Percentiles rank a stretch among this genome's conserved stretches.
Conservation (phyloP, 129 eudicot genomes). For the Pittosporum tobira region DNA sequence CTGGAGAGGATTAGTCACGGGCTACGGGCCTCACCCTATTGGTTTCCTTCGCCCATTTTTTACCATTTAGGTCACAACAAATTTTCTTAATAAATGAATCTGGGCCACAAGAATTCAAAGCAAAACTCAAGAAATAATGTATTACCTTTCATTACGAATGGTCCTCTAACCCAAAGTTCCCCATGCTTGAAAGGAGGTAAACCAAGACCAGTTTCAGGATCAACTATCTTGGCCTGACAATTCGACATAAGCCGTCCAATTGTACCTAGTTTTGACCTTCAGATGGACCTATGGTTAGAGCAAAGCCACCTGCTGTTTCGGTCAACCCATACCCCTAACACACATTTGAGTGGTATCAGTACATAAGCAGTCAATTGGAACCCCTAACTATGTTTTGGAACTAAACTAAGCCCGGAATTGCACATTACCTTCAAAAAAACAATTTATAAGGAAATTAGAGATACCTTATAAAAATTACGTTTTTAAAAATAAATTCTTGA, state of each 20-base stretch:
- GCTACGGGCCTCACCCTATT: too few relatives aligned
- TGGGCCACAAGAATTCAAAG: too few relatives aligned
- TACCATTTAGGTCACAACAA: too few relatives aligned
- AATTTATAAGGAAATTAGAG: too few relatives aligned
- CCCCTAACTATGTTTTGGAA: not conserved
- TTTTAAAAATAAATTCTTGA: too few relatives aligned
- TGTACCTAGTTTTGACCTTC: conserved; percentile 33
- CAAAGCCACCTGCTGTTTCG: conserved; percentile 43
- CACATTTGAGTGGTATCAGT: not conserved
- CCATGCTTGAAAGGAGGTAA: conserved; percentile 56
- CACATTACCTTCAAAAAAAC: too few relatives aligned
- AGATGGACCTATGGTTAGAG: conserved; percentile 23
- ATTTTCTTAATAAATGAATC: too few relatives aligned
- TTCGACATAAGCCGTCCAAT: conserved; percentile 36
- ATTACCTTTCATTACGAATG: conserved; percentile 57
- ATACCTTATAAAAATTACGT: too few relatives aligned
- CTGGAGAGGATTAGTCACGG: too few relatives aligned
- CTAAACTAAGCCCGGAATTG: too few relatives aligned
- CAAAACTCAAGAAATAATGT: too few relatives aligned
- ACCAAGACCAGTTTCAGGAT: conserved; percentile 33
- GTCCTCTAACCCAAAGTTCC: conserved; percentile 68
- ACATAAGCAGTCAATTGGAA: not conserved
- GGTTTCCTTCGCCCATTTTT: too few relatives aligned
- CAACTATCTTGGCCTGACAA: conserved; percentile 55
- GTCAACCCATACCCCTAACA: conserved; percentile 59